Conservation (phyloP, 805 yeast genomes). For the Wickerhamiella azymoides region DNA sequence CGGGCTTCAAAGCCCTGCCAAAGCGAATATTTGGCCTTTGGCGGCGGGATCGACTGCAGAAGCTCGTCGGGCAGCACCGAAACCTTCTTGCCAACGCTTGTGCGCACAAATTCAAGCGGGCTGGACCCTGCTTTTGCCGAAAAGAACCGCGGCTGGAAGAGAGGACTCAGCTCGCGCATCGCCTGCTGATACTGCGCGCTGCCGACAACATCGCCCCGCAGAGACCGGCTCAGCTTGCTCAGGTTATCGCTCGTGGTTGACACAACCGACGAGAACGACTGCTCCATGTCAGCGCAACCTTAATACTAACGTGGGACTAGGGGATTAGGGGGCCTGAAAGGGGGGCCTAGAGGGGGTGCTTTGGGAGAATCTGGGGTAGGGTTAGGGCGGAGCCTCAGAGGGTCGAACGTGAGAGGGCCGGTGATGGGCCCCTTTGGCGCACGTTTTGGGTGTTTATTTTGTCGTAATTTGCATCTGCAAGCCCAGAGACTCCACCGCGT, state of each 20-base stretch:
- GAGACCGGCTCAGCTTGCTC: conserved; percentile 24
- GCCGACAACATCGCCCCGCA: conserved; percentile 25
- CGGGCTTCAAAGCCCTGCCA: conserved; percentile 56
- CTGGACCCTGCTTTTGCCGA: conserved; percentile 21
- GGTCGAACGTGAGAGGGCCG: too few species aligned
- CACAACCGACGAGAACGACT: conserved; percentile 26
- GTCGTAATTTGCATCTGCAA: too few species aligned
- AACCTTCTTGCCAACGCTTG: conserved; percentile 24
- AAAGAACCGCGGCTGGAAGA: conserved; percentile 30
- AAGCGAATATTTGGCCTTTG: conserved; percentile 32
- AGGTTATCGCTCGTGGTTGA: conserved; percentile 29
- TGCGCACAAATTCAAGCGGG: conserved; percentile 25
- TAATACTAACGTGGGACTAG: too few species aligned
- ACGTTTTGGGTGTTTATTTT: too few species aligned
- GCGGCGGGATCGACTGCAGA: conserved; percentile 38
- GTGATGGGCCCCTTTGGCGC: too few species aligned
- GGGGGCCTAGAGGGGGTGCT: background rate
- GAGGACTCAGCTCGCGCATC: conserved; percentile 31
- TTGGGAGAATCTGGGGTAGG: too few species aligned
- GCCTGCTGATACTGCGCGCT: conserved; percentile 31
- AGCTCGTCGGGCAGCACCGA: conserved; percentile 48
- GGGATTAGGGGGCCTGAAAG: background rate
- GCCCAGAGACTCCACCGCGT: too few species aligned
- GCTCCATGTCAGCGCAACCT: conserved; percentile 11
- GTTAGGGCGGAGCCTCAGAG: too few species aligned